Conservation (phyloP, 2,329 filamentous ascomycete genomes). For the Samsoniella hepiali region DNA sequence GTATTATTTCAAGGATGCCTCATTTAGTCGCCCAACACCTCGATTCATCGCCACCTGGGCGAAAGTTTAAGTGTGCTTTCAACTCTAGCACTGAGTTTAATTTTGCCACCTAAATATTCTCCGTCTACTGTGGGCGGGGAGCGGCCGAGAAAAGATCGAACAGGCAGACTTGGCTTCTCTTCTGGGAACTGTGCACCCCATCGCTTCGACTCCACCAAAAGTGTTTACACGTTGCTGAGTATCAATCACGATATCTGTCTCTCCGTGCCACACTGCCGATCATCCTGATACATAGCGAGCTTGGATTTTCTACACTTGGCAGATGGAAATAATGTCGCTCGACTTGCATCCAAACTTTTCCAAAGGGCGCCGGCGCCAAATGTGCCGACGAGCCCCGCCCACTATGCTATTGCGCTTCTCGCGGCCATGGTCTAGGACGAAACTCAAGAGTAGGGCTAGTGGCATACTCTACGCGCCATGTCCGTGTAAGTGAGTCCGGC, state of each 20-base stretch:
- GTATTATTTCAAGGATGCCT: not conserved
- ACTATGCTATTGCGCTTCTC: not conserved
- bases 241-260: not conserved
- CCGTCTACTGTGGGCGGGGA: no score
- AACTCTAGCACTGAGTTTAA: not conserved
- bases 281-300: not conserved
- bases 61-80: not conserved
- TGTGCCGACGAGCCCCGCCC: not conserved
- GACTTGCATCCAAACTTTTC: not conserved
- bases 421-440: conserved; percentile 2
- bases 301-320: not conserved
- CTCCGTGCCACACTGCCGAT: no score
- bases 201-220: not conserved
- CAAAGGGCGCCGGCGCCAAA: not conserved
- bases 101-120: not conserved
- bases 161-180: not conserved
- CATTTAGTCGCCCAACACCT: no score
- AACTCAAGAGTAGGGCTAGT: not conserved
- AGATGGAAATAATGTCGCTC: not conserved
- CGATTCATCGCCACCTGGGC: no score
- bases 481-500: not conserved
- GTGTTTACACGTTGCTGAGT: not conserved
- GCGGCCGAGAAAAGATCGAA: not conserved
- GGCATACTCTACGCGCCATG: not conserved
- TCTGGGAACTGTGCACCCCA: not conserved